Conservation (phyloP, 1,284 basidiomycete genomes). For the Malassezia slooffiae region DNA sequence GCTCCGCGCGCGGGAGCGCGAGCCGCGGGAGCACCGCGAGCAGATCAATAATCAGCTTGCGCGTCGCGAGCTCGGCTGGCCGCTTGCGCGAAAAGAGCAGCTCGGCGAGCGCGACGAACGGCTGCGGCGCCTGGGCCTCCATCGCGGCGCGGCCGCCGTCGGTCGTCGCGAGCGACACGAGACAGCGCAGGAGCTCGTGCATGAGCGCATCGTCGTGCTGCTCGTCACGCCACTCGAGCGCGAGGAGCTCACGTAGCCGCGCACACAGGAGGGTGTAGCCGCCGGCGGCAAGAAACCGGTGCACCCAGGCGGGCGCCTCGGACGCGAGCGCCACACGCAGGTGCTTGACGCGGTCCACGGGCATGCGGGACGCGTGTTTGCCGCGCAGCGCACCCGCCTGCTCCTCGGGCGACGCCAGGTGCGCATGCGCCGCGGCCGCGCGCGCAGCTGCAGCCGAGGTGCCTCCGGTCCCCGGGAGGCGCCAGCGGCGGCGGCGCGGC, state of each 20-base stretch:
- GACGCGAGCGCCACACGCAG: conserved; percentile 37
- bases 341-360: conserved; percentile 17
- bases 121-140: conserved; percentile 67
- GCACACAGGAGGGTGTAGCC: conserved; percentile 75
- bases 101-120: conserved; percentile 68
- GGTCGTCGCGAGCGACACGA: conserved; percentile 84
- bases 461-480: neutral
- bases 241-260: conserved; percentile 78
- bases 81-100: conserved; percentile 93
- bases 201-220: conserved; percentile 92
- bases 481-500: neutral
- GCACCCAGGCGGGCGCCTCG: conserved; percentile 62
- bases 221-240: conserved; percentile 96
- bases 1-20: conserved; percentile 27
- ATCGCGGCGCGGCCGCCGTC: conserved; percentile 61
- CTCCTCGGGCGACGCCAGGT: neutral
- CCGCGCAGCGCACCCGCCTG: neutral
- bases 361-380: neutral
- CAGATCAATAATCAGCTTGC: conserved; percentile 78
- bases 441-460: neutral
- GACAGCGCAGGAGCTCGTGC: conserved; percentile 79
- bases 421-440: too few species aligned
- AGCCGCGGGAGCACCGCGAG: conserved; percentile 50
- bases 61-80: conserved; percentile 78
- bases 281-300: conserved; percentile 68